Evolutionary conservation across 495 filamentous ascomycete genomes (phyloP).

Genomic region (Ramalina intermedia): DNA sequence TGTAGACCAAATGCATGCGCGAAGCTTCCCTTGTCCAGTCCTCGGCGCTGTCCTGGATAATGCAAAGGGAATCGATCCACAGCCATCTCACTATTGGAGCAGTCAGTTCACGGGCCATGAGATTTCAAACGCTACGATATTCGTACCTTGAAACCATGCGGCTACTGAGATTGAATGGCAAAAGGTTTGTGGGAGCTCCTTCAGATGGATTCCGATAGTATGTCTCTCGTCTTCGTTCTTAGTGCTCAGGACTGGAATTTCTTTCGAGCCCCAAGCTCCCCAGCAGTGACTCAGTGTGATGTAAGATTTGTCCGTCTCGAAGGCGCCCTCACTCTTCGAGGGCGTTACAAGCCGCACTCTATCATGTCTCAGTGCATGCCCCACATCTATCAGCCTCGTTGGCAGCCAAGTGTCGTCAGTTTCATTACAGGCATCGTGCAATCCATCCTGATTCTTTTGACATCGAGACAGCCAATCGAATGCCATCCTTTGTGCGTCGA

Average conservation of each 20-base stretch:
- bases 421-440: background rate
- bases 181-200: constrained; percentile 6
- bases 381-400: background rate
- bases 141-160: constrained; percentile 1
- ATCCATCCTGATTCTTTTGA: background rate
- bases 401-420: background rate
- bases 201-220: constrained; percentile 2
- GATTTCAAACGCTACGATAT: too few relatives aligned
- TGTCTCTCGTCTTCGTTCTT: background rate
- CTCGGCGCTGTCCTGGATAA: constrained; percentile 21
- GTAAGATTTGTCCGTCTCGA: background rate
- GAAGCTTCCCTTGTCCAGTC: constrained; percentile 24
- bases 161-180: constrained; percentile 2
- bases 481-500: background rate
- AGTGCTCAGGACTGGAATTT: background rate
- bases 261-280: background rate
- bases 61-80: constrained; percentile 31
- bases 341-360: background rate
- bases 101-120: background rate
- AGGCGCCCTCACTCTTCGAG: background rate
- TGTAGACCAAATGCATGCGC: constrained; percentile 26
- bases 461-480: background rate
- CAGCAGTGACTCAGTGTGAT: constrained; percentile 1
- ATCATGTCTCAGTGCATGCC: background rate
- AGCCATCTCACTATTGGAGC: constrained; percentile 10